Base-by-base conservation (phyloP, 768 basidiomycete genomes). In the Amanita phalloides region DNA sequence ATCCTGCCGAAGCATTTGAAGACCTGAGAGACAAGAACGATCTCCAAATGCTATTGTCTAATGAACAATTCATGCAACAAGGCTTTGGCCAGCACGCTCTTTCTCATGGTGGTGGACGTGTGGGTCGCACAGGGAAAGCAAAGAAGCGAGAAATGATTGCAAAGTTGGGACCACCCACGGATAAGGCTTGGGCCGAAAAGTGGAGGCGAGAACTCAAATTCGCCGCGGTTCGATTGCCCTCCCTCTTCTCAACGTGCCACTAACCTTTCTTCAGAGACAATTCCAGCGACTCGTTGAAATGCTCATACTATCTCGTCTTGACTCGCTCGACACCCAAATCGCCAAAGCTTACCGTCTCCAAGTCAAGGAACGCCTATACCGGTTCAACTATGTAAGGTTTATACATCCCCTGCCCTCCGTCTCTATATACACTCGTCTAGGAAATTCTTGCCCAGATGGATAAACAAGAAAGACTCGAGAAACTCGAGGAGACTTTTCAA, bases 1-100 rank as follows among this genome's bases (percentile, higher is more conserved):
- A 99, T 64, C 96, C 96, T 1, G 92, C 92, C 0, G 96, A 99
- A 68, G 89, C 90, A 8, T 97, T 99, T 61, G 95, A 98, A 64
- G 96, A 98, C 64, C 75, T 98, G 39, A 75, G 95, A 32, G 96
- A 98, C 68, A 84, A 90, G 50, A 88, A 86, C 57, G 96, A 99
- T 64, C 74, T 98, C 17, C 70, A 76, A 55, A 86, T 87, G 77
- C 72, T 98, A 17, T 73, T 90, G 11, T 64, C 70, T 0, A 68
- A 84, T 55, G 69, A 75, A 50, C 71, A 68, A 41, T 89, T 94
- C 64, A 79, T 86, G 70, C 66, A 72, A 26, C 87, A 91, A 64
- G 88, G 73, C 2, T 85, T 84, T 59, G 80, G 80, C 3, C 58
- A 58, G 9, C 68, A 64, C 28, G 60, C 64, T 4, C 62, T 67